Conservation (phyloP, 164 flowering plant species). For the Nymphaea colorata region DNA sequence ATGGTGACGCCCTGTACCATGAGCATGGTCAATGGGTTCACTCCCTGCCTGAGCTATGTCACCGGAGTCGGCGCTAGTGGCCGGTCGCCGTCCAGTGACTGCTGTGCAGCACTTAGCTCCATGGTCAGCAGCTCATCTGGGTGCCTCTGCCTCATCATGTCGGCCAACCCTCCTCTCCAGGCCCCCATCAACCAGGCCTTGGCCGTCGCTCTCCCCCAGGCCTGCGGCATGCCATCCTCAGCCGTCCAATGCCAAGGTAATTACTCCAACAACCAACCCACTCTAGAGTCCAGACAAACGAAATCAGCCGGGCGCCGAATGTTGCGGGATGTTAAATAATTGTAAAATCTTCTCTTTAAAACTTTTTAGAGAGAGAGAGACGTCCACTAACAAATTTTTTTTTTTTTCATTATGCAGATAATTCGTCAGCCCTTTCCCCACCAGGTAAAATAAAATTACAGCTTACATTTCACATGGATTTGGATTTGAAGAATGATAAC, state of each 20-base stretch:
- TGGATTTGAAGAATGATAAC: too few relatives aligned
- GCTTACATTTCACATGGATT: too few relatives aligned
- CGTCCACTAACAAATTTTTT: too few relatives aligned
- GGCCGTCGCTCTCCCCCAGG: slow-evolving; percentile 20
- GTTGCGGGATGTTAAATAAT: too few relatives aligned
- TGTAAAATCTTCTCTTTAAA: too few relatives aligned
- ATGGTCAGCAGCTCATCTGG: slow-evolving; percentile 30
- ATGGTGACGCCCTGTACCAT: slow-evolving; percentile 37
- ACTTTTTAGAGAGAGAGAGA: too few relatives aligned
- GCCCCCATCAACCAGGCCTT: slow-evolving; percentile 33
- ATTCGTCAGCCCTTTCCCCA: too few relatives aligned
- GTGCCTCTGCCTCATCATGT: slow-evolving; percentile 59
- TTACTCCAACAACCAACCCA: background rate
- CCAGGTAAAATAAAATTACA: too few relatives aligned
- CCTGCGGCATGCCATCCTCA: slow-evolving; percentile 57
- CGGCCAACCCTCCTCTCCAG: slow-evolving; percentile 49
- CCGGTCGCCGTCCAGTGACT: slow-evolving; percentile 43
- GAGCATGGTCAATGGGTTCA: slow-evolving; percentile 40
- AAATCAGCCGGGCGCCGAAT: too few relatives aligned
- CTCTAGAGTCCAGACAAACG: too few relatives aligned
- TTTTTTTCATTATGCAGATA: too few relatives aligned
- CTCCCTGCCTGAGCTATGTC: slow-evolving; percentile 56
- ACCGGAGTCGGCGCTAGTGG: slow-evolving; percentile 36
- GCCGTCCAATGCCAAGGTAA: slow-evolving; percentile 72
- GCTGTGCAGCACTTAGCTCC: slow-evolving; percentile 49